Evolutionary conservation across 2,329 filamentous ascomycete species (phyloP), one percentile per base, ranked within the genome.

Genomic region (Niveomyces coronatus): DNA sequence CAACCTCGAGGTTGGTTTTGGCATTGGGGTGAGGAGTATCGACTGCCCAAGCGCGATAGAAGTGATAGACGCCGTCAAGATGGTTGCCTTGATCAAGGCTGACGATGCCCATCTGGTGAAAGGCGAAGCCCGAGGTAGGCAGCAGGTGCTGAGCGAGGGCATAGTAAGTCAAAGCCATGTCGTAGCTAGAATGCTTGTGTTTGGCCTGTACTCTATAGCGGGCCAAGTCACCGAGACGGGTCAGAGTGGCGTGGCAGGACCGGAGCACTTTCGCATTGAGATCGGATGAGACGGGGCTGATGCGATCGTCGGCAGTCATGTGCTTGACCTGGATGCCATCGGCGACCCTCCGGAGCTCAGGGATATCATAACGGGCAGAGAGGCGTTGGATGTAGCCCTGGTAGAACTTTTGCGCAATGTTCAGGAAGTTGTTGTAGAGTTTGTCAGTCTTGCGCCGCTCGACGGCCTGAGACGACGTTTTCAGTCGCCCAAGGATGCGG

Each of bases 101-200:
- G 42, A 96, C 81, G 24, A 96, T 84, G 24, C 85, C 88, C 56
- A 91, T 77, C 58, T 96, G 91, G 52, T 98, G 89, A 53, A 93
- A 83, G 13, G 86, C 83, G 45, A 79, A 76, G 20, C 89, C 89
- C 31, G 83, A 86, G 14, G 76, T 68, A 3, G 89, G 86, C 48
- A 83, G 74, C 37, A 96, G 71, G 36, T 82, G 76, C 46, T 79
- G 76, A 16, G 91, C 91, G 43, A 96, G 67, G 39, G 74, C 68
- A 58, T 98, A 96, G 59, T 89, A 94, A 9, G 82, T 79, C 51
- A 88, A 70, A 11, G 89, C 86, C 11, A 76, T 76, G 18, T 82
- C 82, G 68, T 85, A 93, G 49, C 82, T 83, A 37, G 79, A 78
- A 45, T 77, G 74, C 56, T 83, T 87, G 43, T 71, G 72, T 42